Evolutionary conservation across 1,139 yeast genomes (phyloP), one percentile per base, ranked within the genome.

Genomic region (Maudiozyma humilis): DNA sequence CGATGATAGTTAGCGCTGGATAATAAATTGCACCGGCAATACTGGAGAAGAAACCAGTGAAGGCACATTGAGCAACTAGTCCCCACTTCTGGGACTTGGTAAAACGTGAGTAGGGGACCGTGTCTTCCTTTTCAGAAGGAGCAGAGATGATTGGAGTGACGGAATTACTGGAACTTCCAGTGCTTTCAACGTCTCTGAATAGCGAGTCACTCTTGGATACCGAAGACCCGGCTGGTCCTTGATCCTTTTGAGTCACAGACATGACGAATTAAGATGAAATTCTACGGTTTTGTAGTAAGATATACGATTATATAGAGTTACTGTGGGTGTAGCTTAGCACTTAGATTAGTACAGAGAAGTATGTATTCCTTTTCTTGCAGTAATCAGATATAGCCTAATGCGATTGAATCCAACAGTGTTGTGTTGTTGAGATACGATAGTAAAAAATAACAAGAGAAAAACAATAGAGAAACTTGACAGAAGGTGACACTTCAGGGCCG

Each of bases 11-110:
- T 18, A 85, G 62, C 0, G 84, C 86, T 0, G 93, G 91, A 58
- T 80, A 79, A 57, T 81, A 84, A 16, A 83, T 81, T 0, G 91
- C 79, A 45, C 77, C 72, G 2, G 85, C 76, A 14, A 81, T 62
- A 0, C 85, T 68, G 0, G 91, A 81, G 65, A 80, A 76, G 27
- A 78, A 57, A 0, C 81, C 79, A 2, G 72, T 65, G 10, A 64
- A 50, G 0, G 81, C 67, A 37, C 73, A 65, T 2, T 75, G 51
- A 0, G 62, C 41, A 0, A 72, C 68, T 16, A 76, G 52, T 7
- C 60, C 30, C 31, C 55, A 46, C 44, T 68, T 65, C 47, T 73
- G 76, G 1, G 43, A 32, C 1, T 44, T 43, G 0, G 65, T 57
- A 36, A 71, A 63, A 2, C 73, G 64, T 0, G 78, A 51, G 40